A percentile compares a stretch with the other conserved stretches of the same genome.
Evolutionary conservation across 441 rosid species (phyloP).

Genomic region (Eutrema salsugineum): DNA sequence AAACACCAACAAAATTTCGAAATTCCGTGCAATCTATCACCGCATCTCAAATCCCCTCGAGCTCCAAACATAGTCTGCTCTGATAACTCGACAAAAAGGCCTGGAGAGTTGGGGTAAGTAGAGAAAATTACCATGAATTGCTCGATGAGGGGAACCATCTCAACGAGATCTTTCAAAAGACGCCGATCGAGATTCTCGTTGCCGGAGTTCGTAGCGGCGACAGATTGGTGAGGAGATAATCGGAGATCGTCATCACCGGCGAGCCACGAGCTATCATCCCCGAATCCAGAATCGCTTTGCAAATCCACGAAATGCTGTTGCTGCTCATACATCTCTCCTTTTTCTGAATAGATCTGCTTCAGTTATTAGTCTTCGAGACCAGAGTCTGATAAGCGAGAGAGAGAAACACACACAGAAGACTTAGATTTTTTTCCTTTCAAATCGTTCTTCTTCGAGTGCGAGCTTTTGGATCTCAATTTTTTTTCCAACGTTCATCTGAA

Average conservation of each 20-base stretch:
- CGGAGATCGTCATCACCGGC: conserved; percentile 43
- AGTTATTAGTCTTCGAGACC: conserved; percentile 1
- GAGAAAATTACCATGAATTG: conserved; percentile 60
- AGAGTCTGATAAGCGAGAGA: not conserved
- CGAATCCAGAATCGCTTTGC: conserved; percentile 55
- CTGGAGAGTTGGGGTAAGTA: not conserved
- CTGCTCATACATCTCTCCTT: conserved; percentile 53
- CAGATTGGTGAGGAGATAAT: conserved; percentile 36
- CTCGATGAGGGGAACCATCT: conserved; percentile 87
- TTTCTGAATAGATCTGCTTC: conserved; percentile 16
- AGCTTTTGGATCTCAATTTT: conserved; percentile 19
- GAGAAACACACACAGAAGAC: not conserved
- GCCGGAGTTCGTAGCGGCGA: conserved; percentile 18
- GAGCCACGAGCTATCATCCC: conserved; percentile 69
- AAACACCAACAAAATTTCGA: not conserved
- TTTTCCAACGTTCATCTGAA: conserved; percentile 35
- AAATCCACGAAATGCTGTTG: conserved; percentile 52
- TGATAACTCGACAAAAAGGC: not conserved
- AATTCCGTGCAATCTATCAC: not conserved
- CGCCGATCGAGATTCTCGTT: conserved; percentile 61
- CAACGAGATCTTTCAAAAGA: conserved; percentile 84
- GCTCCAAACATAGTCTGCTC: not conserved
- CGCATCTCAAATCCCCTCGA: not conserved
- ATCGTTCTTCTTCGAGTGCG: conserved; percentile 6
- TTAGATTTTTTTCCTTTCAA: not conserved